phyloP scores from a whole-genome alignment of 2,329 filamentous ascomycete species.

The Esteya vermicola region DNA sequence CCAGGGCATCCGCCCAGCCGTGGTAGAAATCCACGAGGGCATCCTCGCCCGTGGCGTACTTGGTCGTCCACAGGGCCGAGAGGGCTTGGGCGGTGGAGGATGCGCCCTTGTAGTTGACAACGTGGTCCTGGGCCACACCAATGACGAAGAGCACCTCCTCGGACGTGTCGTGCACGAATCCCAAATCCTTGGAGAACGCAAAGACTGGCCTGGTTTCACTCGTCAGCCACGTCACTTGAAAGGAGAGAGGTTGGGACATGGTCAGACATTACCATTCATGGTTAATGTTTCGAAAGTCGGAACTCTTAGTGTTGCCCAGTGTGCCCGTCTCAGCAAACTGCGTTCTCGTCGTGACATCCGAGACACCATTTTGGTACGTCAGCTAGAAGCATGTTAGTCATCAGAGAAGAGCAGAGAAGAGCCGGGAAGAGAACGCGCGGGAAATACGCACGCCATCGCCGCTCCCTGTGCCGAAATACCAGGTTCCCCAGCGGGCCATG shows the following conservation, averaged over 20 bases:
- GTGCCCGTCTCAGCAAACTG: conserved; percentile 49
- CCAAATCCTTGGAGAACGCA: conserved; percentile 54
- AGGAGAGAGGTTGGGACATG: neutral
- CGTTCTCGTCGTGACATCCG: conserved; percentile 48
- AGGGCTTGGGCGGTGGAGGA: conserved; percentile 47
- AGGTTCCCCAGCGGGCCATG: conserved; percentile 67
- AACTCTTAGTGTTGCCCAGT: conserved; percentile 51
- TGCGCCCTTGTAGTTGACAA: conserved; percentile 60
- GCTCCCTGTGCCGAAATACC: conserved; percentile 58
- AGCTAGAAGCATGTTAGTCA: conserved; percentile 27
- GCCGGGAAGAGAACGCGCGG: neutral
- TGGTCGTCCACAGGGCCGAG: conserved; percentile 63
- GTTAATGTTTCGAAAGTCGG: conserved; percentile 50
- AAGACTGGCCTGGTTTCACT: conserved; percentile 53
- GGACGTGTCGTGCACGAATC: conserved; percentile 20
- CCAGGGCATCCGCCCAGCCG: conserved; percentile 49
- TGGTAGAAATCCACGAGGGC: conserved; percentile 62
- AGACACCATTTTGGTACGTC: conserved; percentile 52
- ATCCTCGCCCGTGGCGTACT: conserved; percentile 47
- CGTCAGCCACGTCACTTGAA: neutral
- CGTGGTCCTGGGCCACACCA: conserved; percentile 61
- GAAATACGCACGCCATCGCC: conserved; percentile 24
- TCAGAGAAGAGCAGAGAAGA: neutral
- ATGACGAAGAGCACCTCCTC: conserved; percentile 54
- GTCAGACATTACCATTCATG: conserved; percentile 35